These are phyloP conservation scores for Zygoascus flipseniorum DNA, from an alignment of 805 yeast genomes.

Conservation along the genomic window DNA sequence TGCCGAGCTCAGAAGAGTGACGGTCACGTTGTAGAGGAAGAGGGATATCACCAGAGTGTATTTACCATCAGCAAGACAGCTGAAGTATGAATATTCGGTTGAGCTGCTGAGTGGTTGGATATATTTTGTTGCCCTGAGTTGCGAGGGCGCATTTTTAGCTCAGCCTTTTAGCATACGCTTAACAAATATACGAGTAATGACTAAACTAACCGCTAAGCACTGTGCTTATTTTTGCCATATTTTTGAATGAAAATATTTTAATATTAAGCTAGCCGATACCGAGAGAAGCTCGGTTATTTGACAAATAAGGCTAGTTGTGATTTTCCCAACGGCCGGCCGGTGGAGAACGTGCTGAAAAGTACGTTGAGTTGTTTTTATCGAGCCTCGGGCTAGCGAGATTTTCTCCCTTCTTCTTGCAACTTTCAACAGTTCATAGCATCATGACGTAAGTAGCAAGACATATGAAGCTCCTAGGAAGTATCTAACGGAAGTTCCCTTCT, in stretches of 20 bases:
- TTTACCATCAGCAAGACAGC: neutral
- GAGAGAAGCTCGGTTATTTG: too few species aligned
- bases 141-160: too few species aligned
- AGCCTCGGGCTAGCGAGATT: neutral
- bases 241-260: too few species aligned
- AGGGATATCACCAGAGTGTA: neutral
- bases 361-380: neutral
- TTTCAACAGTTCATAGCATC: neutral
- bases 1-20: neutral
- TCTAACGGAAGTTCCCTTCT: conserved; percentile 1
- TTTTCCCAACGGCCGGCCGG: too few species aligned
- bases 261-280: too few species aligned
- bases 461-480: neutral
- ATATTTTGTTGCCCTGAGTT: too few species aligned
- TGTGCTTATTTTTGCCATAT: too few species aligned
- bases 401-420: neutral
- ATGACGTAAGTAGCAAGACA: neutral
- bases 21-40: neutral
- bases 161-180: too few species aligned
- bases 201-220: too few species aligned
- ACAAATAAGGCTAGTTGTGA: too few species aligned
- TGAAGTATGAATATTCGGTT: neutral
- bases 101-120: too few species aligned
- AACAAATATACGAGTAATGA: too few species aligned
- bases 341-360: neutral